Conservation (phyloP, 2,329 filamentous ascomycete species). For the Trichophyton benhamiae region DNA sequence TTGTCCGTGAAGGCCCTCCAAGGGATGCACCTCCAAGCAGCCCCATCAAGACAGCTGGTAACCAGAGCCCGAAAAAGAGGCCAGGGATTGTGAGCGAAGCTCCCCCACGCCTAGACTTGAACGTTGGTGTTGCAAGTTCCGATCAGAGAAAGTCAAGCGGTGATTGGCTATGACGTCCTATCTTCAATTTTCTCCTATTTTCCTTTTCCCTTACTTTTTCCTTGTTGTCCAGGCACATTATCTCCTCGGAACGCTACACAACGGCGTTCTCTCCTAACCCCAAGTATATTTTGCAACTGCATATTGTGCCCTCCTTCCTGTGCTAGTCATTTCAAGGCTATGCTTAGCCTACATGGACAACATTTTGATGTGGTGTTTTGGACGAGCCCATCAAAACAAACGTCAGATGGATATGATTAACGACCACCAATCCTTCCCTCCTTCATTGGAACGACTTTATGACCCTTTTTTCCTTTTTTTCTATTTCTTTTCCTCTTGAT, state of each 20-base stretch:
- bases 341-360: neutral
- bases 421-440: neutral
- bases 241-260: neutral
- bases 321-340: neutral
- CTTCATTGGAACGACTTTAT: neutral
- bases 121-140: neutral
- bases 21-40: constrained; percentile 32
- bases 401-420: constrained; percentile 1
- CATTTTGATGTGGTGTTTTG: neutral
- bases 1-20: constrained; percentile 51
- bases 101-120: constrained; percentile 46
- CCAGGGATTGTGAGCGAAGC: constrained; percentile 34
- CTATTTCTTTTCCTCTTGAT: neutral
- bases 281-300: neutral
- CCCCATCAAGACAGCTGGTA: constrained; percentile 32
- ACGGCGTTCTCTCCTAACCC: neutral
- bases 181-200: neutral
- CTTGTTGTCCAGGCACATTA: neutral
- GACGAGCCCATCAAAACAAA: neutral
- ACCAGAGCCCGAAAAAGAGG: constrained; percentile 30
- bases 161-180: constrained; percentile 3
- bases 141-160: neutral
- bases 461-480: neutral
- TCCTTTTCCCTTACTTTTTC: neutral
- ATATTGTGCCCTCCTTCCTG: neutral